Evolutionary conservation across 768 basidiomycete species (phyloP).

Genomic region (Amanita phalloides): DNA sequence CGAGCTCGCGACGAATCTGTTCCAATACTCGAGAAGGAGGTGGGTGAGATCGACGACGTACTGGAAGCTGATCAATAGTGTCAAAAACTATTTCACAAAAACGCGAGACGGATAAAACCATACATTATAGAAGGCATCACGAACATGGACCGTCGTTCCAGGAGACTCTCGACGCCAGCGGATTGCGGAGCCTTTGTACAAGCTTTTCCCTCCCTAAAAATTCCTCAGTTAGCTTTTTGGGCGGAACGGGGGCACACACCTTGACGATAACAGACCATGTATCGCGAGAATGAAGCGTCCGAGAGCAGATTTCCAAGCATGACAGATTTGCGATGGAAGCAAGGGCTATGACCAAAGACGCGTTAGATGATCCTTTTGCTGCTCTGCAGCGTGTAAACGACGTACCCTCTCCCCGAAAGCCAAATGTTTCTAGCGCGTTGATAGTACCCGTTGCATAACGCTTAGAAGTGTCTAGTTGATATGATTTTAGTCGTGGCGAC

Average conservation of each 20-base stretch:
- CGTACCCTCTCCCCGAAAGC: constrained; percentile 89
- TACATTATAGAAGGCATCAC: constrained; percentile 89
- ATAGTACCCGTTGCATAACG: constrained; percentile 40
- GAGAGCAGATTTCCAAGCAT: constrained; percentile 74
- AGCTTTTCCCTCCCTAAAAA: constrained; percentile 45
- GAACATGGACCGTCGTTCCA: constrained; percentile 76
- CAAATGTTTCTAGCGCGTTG: constrained; percentile 56
- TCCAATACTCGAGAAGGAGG: constrained; percentile 50
- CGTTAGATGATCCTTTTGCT: neutral
- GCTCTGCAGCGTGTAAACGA: neutral
- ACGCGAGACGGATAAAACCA: constrained; percentile 11
- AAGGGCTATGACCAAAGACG: constrained; percentile 40
- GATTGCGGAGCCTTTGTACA: constrained; percentile 66
- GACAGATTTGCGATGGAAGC: constrained; percentile 75
- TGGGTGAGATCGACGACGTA: constrained; percentile 67
- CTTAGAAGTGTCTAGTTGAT: constrained; percentile 59
- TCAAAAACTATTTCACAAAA: constrained; percentile 4
- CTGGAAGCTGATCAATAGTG: constrained; percentile 48
- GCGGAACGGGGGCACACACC: constrained; percentile 26
- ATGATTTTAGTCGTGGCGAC: neutral
- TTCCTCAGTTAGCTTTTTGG: neutral
- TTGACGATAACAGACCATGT: constrained; percentile 75
- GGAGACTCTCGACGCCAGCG: constrained; percentile 63
- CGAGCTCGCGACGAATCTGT: constrained; percentile 59
- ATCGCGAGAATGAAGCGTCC: constrained; percentile 49